Evolutionary conservation across 2,329 filamentous ascomycete genomes (phyloP), one percentile per base, ranked within the genome.

Genomic region (Lasiodiplodia hormozganensis): DNA sequence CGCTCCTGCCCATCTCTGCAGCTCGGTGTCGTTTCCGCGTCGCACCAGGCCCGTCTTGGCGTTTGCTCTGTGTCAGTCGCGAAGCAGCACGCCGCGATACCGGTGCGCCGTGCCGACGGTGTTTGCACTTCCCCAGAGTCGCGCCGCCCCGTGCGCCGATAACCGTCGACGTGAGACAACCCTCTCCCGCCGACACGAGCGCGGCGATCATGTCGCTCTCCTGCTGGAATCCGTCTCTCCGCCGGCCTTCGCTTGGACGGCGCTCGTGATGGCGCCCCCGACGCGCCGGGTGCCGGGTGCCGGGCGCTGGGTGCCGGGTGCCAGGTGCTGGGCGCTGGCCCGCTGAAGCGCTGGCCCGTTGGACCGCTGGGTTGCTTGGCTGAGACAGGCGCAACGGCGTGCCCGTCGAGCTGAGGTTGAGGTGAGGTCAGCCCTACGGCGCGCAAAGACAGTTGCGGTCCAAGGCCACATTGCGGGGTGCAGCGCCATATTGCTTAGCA

Each of bases 381-480:
- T 38, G 57, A 60, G 57, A 47, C 43, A 47, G 21, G 43, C 18
- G 18, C 43, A 21, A 47, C 43, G 43, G 43, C 40, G 40, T 16
- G 40, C 40, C 43, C 18, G 57, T 43, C 16, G 58, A 62, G 40
- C 31, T 40, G 60, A 36, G 36, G 58, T 62, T 23, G 40, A 47
- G 28, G 47, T 38, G 60, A 64, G 28, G 60, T 64, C 60, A 64
- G 60, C 60, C 60, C 47, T 64, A 64, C 31, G 43, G 8, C 38
- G 60, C 31, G 60, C 60, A 52, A 57, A 38, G 43, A 38, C 31
- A 7, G 23, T 34, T 14, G 43, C 31, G 28, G 31, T 31, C 47
- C 12, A 23, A 52, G 52, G 60, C 60, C 60, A 64, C 60, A 64
- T 52, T 40, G 60, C 60, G 60, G 60, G 60, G 60, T 52, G 60